These are phyloP conservation scores for Cyamopsis tetragonoloba DNA, from an alignment of 306 rosid genomes.

Conservation along the genomic window DNA sequence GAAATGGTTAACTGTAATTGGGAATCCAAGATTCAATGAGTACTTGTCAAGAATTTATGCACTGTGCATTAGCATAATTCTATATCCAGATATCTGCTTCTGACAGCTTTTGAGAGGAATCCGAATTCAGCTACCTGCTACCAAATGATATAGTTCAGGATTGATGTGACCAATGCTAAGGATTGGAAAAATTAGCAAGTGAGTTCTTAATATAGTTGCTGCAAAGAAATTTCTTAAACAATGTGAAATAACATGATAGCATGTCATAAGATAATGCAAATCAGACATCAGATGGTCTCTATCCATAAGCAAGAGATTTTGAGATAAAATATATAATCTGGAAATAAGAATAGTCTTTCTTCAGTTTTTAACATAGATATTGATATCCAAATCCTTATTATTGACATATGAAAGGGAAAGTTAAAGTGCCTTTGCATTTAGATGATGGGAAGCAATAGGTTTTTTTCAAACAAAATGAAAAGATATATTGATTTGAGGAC, in stretches of 20 bases:
- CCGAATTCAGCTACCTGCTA: constrained; percentile 50
- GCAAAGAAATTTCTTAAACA: constrained; percentile 19
- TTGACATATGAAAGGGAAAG: not conserved
- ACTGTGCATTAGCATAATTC: constrained; percentile 69
- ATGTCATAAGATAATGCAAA: constrained; percentile 13
- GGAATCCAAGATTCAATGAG: constrained; percentile 10
- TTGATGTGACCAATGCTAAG: constrained; percentile 87
- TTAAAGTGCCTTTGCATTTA: not conserved
- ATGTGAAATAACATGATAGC: not conserved
- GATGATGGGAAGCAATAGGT: too few relatives aligned
- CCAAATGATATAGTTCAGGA: constrained; percentile 78
- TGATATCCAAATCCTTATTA: constrained; percentile 1
- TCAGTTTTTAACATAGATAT: constrained; percentile 6
- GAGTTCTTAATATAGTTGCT: constrained; percentile 22
- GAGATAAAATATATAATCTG: not conserved
- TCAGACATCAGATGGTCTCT: constrained; percentile 2
- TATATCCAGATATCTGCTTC: constrained; percentile 62
- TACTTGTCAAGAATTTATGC: constrained; percentile 98
- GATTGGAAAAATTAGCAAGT: constrained; percentile 17
- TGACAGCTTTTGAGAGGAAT: constrained; percentile 37
- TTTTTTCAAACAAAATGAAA: too few relatives aligned
- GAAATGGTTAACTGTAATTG: not conserved
- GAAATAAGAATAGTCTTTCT: too few relatives aligned
- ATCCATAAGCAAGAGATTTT: not conserved
- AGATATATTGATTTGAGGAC: too few relatives aligned